Base-by-base conservation (phyloP, 1,284 basidiomycete genomes). In the Ustilago tritici region DNA sequence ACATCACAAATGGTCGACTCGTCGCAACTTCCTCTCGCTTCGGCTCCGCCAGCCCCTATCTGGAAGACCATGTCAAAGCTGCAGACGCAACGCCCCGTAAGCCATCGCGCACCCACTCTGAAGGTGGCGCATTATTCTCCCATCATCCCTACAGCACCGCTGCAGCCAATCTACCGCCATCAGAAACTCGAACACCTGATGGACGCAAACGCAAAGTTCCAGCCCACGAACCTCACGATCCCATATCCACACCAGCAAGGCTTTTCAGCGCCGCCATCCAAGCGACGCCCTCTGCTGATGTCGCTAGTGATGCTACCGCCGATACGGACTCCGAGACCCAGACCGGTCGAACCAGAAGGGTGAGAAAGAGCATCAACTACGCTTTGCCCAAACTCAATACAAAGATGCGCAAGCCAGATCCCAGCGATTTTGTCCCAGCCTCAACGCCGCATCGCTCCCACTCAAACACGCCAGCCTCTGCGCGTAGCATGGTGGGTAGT, bases 351-450 rank as follows among this genome's bases (percentile, higher is more conserved):
- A 61, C 75, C 1, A 55, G 81, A 14, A 75, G 83, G 23, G 58
- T 78, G 32, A 81, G 83, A 49, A 81, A 81, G 61, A 83, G 80
- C 63, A 70, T 86, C 69, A 86, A 86, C 60, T 86, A 86, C 50
- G 81, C 84, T 2, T 58, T 86, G 32, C 84, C 84, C 3, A 86
- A 86, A 54, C 79, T 86, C 56, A 86, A 86, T 65, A 86, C 84
- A 43, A 85, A 85, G 79, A 85, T 85, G 84, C 79, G 84, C 43
- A 85, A 85, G 55, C 84, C 84, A 2, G 84, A 85, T 53, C 81
- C 81, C 0, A 70, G 56, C 43, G 80, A 76, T 35, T 38, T 76
- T 32, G 59, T 79, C 4, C 73, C 77, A 19, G 77, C 77, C 23
- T 34, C 77, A 15, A 70, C 77, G 3, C 73, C 73, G 1, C 63